A percentile compares a stretch with the other conserved stretches of the same genome.
These are phyloP conservation scores for Blepharisma japonicum DNA, from an alignment of 73 alveolate species.

Conservation along the genomic window DNA sequence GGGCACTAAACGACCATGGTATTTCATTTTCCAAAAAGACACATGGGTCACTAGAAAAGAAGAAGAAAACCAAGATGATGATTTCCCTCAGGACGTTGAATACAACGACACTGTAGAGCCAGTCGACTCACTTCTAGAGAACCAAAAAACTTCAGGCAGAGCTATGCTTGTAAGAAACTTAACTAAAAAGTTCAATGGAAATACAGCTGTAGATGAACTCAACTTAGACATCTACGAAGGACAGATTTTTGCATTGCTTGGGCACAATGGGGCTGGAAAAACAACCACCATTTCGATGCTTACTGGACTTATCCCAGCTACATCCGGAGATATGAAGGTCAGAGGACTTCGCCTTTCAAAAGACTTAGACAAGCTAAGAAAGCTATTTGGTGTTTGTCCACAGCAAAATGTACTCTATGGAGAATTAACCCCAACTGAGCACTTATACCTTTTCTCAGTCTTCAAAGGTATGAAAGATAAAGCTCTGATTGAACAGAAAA, in stretches of 20 bases:
- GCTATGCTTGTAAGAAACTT: slow-evolving; percentile 40
- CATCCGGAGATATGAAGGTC: slow-evolving; percentile 63
- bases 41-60: slow-evolving; percentile 49
- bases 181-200: slow-evolving; percentile 60
- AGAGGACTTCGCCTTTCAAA: slow-evolving; percentile 62
- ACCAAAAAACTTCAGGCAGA: slow-evolving; percentile 33
- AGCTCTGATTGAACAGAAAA: slow-evolving; percentile 43
- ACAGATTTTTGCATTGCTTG: slow-evolving; percentile 90
- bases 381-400: slow-evolving; percentile 94
- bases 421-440: slow-evolving; percentile 72
- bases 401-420: slow-evolving; percentile 92
- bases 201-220: slow-evolving; percentile 80
- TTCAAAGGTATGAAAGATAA: slow-evolving; percentile 55
- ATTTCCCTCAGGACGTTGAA: slow-evolving; percentile 27
- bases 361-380: slow-evolving; percentile 67
- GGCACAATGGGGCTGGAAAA: slow-evolving; percentile 99
- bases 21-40: slow-evolving; percentile 47
- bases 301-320: slow-evolving; percentile 71
- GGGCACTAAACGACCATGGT: slow-evolving; percentile 65
- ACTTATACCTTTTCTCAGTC: slow-evolving; percentile 72
- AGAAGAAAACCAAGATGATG: slow-evolving; percentile 30
- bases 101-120: slow-evolving; percentile 42
- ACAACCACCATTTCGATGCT: slow-evolving; percentile 88
- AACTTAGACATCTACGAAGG: slow-evolving; percentile 83
- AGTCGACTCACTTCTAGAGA: slow-evolving; percentile 45